Evolutionary conservation across 176 grass and related monocot species (phyloP), one percentile per base, ranked within the genome.

Genomic region (Metroxylon sagu): DNA sequence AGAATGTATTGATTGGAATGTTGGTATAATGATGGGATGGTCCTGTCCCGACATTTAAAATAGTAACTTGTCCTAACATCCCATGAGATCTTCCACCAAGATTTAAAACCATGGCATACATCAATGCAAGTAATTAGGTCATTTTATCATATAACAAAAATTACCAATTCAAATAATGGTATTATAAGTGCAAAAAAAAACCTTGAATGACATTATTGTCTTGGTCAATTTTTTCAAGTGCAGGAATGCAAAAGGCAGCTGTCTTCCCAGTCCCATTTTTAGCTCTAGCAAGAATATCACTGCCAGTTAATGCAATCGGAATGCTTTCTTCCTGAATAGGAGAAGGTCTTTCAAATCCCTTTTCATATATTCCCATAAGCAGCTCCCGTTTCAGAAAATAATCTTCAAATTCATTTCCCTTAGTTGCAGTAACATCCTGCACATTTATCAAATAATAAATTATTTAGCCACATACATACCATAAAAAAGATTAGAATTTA

Each of bases 321-420:
- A 96, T 96, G 72, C 82, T 89, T 80, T 96, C 91, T 66, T 96
- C 91, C 75, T 96, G 91, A 72, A 96, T 96, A 57, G 91, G 91
- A 50, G 91, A 96, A 31, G 91, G 91, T 6, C 72, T 96, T 83
- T 95, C 91, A 81, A 86, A 95, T 29, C 91, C 91, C 52, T 90
- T 95, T 63, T 95, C 91, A 14, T 79, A 96, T 81, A 90, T 96
- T 28, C 91, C 91, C 91, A 96, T 96, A 54, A 96, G 83, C 29
- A 96, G 74, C 70, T 96, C 91, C 54, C 91, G 78, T 74, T 96
- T 96, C 31, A 96, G 65, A 79, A 96, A 96, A 72, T 96, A 90
- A 52, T 96, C 91, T 84, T 96, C 91, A 82, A 96, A 96, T 69
- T 96, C 91, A 74, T 96, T 96, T 68, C 91, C 86, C 60, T 90